A percentile compares a stretch with the other conserved stretches of the same genome.
phyloP scores from a whole-genome alignment of 306 rosid species.

The Cucurbita ficifolia region DNA sequence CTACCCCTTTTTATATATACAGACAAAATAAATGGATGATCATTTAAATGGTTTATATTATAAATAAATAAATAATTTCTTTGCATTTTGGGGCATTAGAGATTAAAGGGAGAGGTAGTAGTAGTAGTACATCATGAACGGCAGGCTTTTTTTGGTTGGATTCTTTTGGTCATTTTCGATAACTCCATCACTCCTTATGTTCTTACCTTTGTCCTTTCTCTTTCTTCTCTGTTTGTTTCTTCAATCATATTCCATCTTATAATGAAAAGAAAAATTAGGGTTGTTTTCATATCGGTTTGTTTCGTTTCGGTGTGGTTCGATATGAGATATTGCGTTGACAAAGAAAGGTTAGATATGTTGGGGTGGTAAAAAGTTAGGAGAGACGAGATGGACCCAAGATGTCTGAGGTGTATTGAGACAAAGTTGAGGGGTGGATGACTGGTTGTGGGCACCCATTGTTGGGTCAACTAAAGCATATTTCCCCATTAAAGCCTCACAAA shows the following conservation, averaged over 20 bases:
- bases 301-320: no score
- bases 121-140: slow-evolving; percentile 5
- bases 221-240: no score
- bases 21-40: background rate
- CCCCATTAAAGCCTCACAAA: slow-evolving; percentile 71
- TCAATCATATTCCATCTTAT: no score
- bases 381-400: slow-evolving; percentile 49
- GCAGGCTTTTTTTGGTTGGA: slow-evolving; percentile 34
- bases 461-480: slow-evolving; percentile 75
- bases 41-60: background rate
- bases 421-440: slow-evolving; percentile 47
- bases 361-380: background rate
- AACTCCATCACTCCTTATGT: slow-evolving; percentile 23
- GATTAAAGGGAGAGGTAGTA: no score
- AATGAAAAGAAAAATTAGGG: no score
- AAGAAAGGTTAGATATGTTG: no score
- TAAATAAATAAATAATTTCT: background rate
- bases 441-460: slow-evolving; percentile 64
- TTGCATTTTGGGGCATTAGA: background rate
- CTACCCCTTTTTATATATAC: background rate
- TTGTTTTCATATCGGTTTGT: no score
- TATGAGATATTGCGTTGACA: no score
- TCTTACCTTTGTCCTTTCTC: slow-evolving; percentile 24
- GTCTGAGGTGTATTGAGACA: slow-evolving; percentile 77
- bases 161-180: slow-evolving; percentile 33